phyloP scores from a whole-genome alignment of 2,329 filamentous ascomycete species.

The Pseudovirgaria hyperparasitica region DNA sequence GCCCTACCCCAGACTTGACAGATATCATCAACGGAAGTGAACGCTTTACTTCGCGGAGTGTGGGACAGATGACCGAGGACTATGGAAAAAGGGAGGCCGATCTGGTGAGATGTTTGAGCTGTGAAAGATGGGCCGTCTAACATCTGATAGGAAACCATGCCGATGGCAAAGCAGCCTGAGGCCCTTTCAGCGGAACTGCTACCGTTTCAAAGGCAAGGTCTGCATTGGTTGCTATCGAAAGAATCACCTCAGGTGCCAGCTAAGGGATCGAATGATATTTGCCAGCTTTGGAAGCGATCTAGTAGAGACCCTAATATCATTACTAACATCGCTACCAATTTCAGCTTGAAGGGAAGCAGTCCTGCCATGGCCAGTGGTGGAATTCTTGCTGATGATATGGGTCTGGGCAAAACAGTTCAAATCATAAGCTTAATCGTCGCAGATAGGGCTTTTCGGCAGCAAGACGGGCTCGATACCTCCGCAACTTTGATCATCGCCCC shows the following conservation, averaged over 20 bases:
- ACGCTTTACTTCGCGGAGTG: conserved; percentile 52
- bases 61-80: conserved; percentile 52
- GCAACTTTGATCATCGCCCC: conserved; percentile 75
- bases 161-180: conserved; percentile 55
- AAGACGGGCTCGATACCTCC: conserved; percentile 9
- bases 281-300: conserved; percentile 65
- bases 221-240: conserved; percentile 70
- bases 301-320: conserved; percentile 31
- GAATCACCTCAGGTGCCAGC: conserved; percentile 57
- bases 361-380: conserved; percentile 65
- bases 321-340: conserved; percentile 60
- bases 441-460: conserved; percentile 25
- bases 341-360: conserved; percentile 37
- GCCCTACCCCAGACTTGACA: conserved; percentile 40
- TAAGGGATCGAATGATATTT: conserved; percentile 44
- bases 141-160: conserved; percentile 44
- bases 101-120: conserved; percentile 26
- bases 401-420: conserved; percentile 78
- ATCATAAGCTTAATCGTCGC: conserved; percentile 67
- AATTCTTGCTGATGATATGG: conserved; percentile 88
- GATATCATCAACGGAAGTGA: conserved; percentile 55
- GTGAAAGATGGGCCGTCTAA: conserved; percentile 6
- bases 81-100: conserved; percentile 60
- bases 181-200: conserved; percentile 55
- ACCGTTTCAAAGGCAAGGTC: conserved; percentile 64